Percentiles rank a stretch among this genome's conserved stretches.
phyloP scores from a whole-genome alignment of 2,329 filamentous ascomycete genomes.

The Macroventuria anomochaeta region DNA sequence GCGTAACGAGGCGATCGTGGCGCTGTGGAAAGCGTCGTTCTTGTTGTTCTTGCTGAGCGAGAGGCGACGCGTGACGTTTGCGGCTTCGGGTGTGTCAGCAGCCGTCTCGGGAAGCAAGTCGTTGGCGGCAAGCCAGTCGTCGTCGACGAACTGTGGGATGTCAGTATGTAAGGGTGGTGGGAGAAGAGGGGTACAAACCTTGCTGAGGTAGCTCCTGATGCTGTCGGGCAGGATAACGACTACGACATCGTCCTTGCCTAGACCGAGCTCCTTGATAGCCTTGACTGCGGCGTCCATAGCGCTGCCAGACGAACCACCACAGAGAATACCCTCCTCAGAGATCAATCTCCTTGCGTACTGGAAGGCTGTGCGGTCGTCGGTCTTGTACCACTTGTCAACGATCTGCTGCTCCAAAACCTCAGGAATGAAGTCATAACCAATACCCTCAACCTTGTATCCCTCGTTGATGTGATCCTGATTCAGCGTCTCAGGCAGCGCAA shows the following conservation, averaged over 20 bases:
- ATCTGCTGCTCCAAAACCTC: conserved; percentile 82
- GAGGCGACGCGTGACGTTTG: conserved; percentile 44
- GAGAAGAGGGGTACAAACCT: conserved; percentile 55
- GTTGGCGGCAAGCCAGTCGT: conserved; percentile 98
- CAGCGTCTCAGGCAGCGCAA: conserved; percentile 79
- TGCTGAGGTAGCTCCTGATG: conserved; percentile 95
- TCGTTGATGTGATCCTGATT: conserved; percentile 83
- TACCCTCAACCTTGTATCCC: conserved; percentile 96
- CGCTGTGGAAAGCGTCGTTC: conserved; percentile 74
- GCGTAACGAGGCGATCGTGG: conserved; percentile 81
- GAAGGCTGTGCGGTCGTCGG: conserved; percentile 90
- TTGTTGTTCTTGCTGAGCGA: conserved; percentile 52
- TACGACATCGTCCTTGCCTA: conserved; percentile 83
- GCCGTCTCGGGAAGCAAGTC: conserved; percentile 76
- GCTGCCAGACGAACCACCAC: conserved; percentile 91
- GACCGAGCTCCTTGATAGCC: conserved; percentile 76
- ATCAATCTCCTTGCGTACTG: conserved; percentile 88
- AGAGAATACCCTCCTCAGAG: conserved; percentile 89
- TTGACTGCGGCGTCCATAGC: conserved; percentile 83
- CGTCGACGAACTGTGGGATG: conserved; percentile 77
- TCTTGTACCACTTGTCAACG: conserved; percentile 98
- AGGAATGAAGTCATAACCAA: conserved; percentile 97
- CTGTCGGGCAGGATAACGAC: conserved; percentile 94
- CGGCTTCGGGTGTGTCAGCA: conserved; percentile 38
- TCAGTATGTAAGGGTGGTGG: conserved; percentile 19